A percentile compares a stretch with the other conserved stretches of the same genome.
phyloP scores from a whole-genome alignment of 2,329 filamentous ascomycete genomes.

The Boeremia exigua region DNA sequence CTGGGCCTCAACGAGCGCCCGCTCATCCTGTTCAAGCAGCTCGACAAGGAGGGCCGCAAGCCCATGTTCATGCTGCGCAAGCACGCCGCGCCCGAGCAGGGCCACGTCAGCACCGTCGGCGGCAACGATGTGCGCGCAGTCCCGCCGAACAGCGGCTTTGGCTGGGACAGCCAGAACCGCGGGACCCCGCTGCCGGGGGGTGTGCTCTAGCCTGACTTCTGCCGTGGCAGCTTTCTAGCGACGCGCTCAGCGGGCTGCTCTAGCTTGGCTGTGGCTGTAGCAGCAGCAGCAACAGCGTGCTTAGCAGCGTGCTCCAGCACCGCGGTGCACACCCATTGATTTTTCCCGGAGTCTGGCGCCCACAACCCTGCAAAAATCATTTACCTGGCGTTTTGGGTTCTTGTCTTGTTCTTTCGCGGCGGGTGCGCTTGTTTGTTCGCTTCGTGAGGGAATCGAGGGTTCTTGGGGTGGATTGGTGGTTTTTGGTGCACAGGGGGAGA shows the following conservation, averaged over 20 bases:
- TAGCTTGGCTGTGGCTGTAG: too few relatives aligned
- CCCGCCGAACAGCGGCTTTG: slow-evolving; percentile 28
- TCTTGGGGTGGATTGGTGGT: not conserved
- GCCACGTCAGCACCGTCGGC: slow-evolving; percentile 50
- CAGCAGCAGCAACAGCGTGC: too few relatives aligned
- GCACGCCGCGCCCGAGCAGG: slow-evolving; percentile 62
- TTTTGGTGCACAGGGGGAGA: too few relatives aligned
- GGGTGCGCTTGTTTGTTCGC: not conserved
- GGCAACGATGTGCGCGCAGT: slow-evolving; percentile 42
- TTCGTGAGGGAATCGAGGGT: too few relatives aligned
- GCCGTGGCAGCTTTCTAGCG: too few relatives aligned
- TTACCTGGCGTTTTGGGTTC: slow-evolving; percentile 17
- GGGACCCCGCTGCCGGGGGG: slow-evolving; percentile 35
- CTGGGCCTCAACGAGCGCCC: slow-evolving; percentile 91
- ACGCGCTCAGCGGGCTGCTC: too few relatives aligned
- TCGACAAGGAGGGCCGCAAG: slow-evolving; percentile 96
- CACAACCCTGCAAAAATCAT: slow-evolving; percentile 12
- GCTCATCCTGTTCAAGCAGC: slow-evolving; percentile 93
- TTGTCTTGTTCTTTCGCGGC: not conserved
- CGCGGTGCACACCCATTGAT: too few relatives aligned
- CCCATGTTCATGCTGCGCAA: slow-evolving; percentile 98
- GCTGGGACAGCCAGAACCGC: slow-evolving; percentile 32
- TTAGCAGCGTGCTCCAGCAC: too few relatives aligned
- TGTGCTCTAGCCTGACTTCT: slow-evolving; percentile 17
- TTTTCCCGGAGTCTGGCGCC: slow-evolving; percentile 12